phyloP scores from a whole-genome alignment of 2,329 filamentous ascomycete genomes.

The Lecanicillium sp. region DNA sequence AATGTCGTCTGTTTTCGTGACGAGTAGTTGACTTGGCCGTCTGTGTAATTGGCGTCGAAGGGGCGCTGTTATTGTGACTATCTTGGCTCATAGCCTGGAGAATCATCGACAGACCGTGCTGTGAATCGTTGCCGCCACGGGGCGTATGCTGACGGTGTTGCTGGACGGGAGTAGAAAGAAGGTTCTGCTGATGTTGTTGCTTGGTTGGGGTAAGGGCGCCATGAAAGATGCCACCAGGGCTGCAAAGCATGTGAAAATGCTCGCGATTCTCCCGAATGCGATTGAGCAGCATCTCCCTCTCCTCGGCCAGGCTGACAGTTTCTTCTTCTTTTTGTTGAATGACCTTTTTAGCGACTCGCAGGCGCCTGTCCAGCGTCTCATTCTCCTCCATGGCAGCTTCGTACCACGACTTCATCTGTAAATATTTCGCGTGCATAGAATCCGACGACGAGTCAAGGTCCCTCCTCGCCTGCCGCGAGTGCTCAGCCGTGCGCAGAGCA shows the following conservation, averaged over 20 bases:
- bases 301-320: constrained; percentile 60
- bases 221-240: constrained; percentile 62
- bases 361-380: constrained; percentile 50
- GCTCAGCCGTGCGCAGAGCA: constrained; percentile 67
- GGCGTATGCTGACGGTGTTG: constrained; percentile 36
- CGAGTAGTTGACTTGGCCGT: constrained; percentile 35
- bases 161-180: constrained; percentile 31
- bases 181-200: constrained; percentile 3
- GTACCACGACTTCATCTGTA: constrained; percentile 57
- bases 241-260: constrained; percentile 71
- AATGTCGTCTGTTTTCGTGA: constrained; percentile 47
- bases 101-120: constrained; percentile 66
- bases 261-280: constrained; percentile 86
- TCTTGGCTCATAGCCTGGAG: constrained; percentile 75
- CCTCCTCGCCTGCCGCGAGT: constrained; percentile 51
- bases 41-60: constrained; percentile 54
- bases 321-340: constrained; percentile 74
- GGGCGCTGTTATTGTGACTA: constrained; percentile 54
- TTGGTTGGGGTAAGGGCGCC: constrained; percentile 46
- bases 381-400: constrained; percentile 61
- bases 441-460: constrained; percentile 45
- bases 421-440: constrained; percentile 43
- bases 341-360: constrained; percentile 67
- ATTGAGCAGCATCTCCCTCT: constrained; percentile 68
- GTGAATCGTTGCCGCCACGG: constrained; percentile 38